Conservation (phyloP, 2,329 filamentous ascomycete genomes). For the Exophiala dermatitidis region DNA sequence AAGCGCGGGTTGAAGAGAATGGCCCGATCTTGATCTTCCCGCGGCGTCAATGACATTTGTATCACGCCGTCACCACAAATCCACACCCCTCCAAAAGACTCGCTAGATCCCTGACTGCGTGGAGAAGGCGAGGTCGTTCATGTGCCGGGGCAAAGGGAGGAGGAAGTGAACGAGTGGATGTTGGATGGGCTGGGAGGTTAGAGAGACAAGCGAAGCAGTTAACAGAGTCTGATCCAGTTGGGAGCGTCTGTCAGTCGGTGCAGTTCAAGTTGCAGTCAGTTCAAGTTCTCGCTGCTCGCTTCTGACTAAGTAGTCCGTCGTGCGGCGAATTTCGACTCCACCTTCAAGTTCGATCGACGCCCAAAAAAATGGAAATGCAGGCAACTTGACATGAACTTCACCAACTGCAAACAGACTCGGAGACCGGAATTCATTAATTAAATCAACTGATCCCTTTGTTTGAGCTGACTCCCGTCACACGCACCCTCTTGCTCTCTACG, state of each 20-base stretch:
- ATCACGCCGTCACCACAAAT: conserved; percentile 12
- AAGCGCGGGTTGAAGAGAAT: conserved; percentile 5
- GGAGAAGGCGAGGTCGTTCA: conserved; percentile 3
- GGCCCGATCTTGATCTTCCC: conserved; percentile 7
- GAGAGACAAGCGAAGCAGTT: conserved; percentile 1
- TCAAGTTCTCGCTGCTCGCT: no score
- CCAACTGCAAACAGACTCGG: no score
- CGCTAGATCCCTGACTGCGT: conserved; percentile 7
- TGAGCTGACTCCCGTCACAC: no score
- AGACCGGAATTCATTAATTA: no score
- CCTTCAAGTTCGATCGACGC: no score
- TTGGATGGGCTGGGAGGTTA: background rate
- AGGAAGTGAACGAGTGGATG: background rate
- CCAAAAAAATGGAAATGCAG: no score
- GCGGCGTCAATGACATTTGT: conserved; percentile 7
- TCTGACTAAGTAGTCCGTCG: conserved; percentile 1
- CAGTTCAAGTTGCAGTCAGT: no score
- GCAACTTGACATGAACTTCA: no score
- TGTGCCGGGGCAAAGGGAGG: conserved; percentile 5
- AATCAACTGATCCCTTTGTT: no score
- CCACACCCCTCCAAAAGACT: conserved; percentile 19
- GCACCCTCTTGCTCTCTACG: background rate
- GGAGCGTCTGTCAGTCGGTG: no score
- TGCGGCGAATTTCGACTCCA: conserved; percentile 14
- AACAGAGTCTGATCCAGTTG: no score